Percentiles rank a stretch among this genome's conserved stretches.
These are phyloP conservation scores for Ceratocystis huliohia DNA, from an alignment of 2,329 filamentous ascomycete species.

Conservation along the genomic window DNA sequence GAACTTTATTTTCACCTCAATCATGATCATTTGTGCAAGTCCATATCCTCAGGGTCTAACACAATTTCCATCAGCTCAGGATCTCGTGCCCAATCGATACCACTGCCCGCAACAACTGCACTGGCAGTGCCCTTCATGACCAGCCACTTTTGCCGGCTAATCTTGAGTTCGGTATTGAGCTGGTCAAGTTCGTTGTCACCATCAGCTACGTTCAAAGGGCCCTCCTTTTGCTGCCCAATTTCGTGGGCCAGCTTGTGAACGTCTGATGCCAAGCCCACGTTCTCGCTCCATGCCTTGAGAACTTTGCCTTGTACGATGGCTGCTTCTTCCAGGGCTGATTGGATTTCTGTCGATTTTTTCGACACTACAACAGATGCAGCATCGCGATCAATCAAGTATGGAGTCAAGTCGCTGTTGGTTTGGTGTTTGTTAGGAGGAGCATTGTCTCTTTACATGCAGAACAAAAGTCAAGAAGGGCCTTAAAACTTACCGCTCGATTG, in stretches of 20 bases:
- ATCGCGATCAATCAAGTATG: conserved; percentile 55
- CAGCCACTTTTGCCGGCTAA: conserved; percentile 54
- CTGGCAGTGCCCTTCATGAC: conserved; percentile 68
- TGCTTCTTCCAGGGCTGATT: conserved; percentile 39
- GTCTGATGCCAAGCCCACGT: conserved; percentile 48
- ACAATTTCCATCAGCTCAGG: conserved; percentile 56
- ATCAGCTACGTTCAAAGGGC: conserved; percentile 41
- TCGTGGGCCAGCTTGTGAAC: conserved; percentile 51
- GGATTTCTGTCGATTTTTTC: conserved; percentile 42
- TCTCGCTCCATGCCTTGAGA: conserved; percentile 43
- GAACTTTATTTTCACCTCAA: not conserved
- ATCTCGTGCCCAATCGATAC: conserved; percentile 67
- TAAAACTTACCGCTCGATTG: conserved; percentile 50
- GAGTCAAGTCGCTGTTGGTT: conserved; percentile 48
- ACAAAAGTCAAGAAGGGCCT: not conserved
- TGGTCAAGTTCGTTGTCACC: conserved; percentile 43
- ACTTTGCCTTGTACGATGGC: conserved; percentile 46
- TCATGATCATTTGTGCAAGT: not conserved
- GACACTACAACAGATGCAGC: conserved; percentile 50
- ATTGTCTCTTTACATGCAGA: not conserved
- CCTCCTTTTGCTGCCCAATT: conserved; percentile 39
- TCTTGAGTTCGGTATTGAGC: conserved; percentile 47
- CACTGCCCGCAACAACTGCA: conserved; percentile 67
- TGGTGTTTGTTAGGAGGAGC: not conserved
- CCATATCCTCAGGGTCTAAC: conserved; percentile 46